Conservation (phyloP, 768 basidiomycete species). For the Leccinum aurantiacum region DNA sequence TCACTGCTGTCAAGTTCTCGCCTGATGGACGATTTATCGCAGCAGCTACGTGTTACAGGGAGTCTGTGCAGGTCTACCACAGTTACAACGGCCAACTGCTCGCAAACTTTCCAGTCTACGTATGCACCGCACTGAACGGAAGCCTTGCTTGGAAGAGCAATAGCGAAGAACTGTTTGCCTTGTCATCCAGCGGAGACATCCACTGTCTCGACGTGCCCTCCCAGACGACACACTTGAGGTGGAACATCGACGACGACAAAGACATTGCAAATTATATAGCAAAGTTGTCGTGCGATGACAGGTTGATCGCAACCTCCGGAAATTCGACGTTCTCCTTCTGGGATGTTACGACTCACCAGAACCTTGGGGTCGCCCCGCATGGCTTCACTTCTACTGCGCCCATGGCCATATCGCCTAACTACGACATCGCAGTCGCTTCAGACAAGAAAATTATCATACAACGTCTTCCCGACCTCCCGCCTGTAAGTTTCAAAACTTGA, state of each 20-base stretch:
- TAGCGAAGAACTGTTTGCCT: background rate
- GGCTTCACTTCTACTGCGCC: background rate
- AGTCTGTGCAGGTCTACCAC: background rate
- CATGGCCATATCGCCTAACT: background rate
- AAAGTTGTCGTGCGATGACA: background rate
- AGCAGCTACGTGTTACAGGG: background rate
- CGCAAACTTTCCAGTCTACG: background rate
- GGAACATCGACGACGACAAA: background rate
- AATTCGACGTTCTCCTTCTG: background rate
- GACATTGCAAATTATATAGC: background rate
- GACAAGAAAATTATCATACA: background rate
- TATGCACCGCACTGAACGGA: background rate
- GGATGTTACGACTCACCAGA: background rate
- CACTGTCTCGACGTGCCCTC: background rate
- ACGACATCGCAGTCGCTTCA: background rate
- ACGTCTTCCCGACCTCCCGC: background rate
- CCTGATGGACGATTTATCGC: background rate
- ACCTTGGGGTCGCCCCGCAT: background rate
- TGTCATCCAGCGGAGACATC: background rate
- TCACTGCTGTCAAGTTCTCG: background rate
- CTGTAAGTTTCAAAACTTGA: background rate
- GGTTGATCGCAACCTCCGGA: background rate
- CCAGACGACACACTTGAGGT: background rate
- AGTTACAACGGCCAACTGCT: background rate
- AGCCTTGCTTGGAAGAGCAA: background rate